Evolutionary conservation across 805 yeast genomes (phyloP), one percentile per base, ranked within the genome.

Genomic region (Brettanomyces sp.): DNA sequence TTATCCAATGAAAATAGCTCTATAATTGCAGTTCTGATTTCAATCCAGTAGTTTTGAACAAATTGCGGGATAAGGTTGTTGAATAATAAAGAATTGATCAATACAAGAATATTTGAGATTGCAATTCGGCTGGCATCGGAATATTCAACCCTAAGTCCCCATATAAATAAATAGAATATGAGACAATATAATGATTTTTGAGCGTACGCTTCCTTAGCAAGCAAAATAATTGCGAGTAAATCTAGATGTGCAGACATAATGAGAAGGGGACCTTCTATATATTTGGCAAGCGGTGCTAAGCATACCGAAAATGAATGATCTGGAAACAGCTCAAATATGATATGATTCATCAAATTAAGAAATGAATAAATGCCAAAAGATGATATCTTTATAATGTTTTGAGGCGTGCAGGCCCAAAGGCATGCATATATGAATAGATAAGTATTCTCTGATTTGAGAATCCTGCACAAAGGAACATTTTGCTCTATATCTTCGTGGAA

Each of bases 331-430:
- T 69, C 72, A 32, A 56, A 47, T 4, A 62, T 56, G 39, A 62
- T 52, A 47, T 56, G 67, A 22, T 62, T 59, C 28, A 63, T 53
- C 36, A 68, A 49, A 47, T 70, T 70, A 45, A 70, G 54, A n/a
- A 63, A 52, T 3, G 74, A 69, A 49, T 69, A 70, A 7, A 64
- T 56, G n/a, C 64, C 60, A 52, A 69, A 70, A 2, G 75, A 73
- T 25, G 65, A 46, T 39, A 70, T 48, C 48, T 70, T 70, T 35
- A 64, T 45, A n/a, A 63, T 18, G 18, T 59, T 61, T 3, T 53
- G 47, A 3, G 58, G 53, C 0, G 74, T 67, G 8, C 57, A 54
- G 25, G 62, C 40, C 73, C 73, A 69, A 23, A 70, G 55, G n/a
- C 57, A 49, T 1, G 70, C 54, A 52, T 62, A 66, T 0, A 63